These are phyloP conservation scores for Rachicladosporium sp. DNA, from an alignment of 2,329 filamentous ascomycete genomes.

Conservation along the genomic window DNA sequence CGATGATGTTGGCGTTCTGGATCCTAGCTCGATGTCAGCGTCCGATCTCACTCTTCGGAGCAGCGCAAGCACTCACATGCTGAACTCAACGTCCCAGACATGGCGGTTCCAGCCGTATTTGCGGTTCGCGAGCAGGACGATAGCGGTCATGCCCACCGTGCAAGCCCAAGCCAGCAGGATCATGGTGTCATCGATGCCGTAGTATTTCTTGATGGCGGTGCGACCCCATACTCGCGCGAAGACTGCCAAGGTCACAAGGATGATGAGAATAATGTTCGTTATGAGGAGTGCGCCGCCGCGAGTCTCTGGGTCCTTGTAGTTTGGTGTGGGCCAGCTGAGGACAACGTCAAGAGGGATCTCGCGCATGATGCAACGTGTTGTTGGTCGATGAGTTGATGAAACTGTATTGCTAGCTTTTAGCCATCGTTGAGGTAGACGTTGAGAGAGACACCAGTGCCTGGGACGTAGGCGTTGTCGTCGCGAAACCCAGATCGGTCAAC, in stretches of 20 bases:
- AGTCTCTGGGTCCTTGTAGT: conserved; percentile 30
- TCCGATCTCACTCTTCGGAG: too few relatives aligned
- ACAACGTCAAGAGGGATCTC: conserved; percentile 20
- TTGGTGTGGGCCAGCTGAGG: conserved; percentile 27
- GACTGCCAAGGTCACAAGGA: conserved; percentile 25
- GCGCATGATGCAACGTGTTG: background rate
- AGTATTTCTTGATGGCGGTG: conserved; percentile 28
- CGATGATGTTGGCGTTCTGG: conserved; percentile 24
- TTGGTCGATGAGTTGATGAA: too few relatives aligned
- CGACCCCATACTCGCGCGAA: conserved; percentile 29
- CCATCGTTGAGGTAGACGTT: too few relatives aligned
- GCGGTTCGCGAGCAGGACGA: conserved; percentile 31
- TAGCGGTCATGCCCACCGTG: conserved; percentile 25
- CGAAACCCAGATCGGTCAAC: too few relatives aligned
- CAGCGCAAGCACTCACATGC: background rate
- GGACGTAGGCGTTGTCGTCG: too few relatives aligned
- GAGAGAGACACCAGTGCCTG: too few relatives aligned
- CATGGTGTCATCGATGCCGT: conserved; percentile 31
- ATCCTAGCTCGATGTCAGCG: conserved; percentile 5
- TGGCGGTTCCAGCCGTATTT: conserved; percentile 32
- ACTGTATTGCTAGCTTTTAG: too few relatives aligned
- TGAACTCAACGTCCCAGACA: conserved; percentile 29
- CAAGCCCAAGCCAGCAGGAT: conserved; percentile 30
- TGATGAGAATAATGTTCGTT: conserved; percentile 27
- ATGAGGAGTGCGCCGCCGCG: conserved; percentile 29